Evolutionary conservation across 257 asterid species (phyloP).

Genomic region (Striga asiatica): DNA sequence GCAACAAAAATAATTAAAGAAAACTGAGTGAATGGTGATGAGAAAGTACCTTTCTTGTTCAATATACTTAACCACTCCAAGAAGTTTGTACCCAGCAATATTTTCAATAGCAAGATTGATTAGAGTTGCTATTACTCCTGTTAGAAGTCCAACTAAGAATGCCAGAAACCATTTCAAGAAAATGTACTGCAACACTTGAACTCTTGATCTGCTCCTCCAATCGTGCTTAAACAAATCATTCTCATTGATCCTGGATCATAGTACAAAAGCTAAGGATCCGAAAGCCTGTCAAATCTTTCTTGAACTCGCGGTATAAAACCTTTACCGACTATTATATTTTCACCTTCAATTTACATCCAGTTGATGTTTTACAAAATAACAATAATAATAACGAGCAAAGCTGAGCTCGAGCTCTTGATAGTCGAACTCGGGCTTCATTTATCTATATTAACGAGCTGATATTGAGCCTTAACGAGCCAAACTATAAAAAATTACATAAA

Average conservation of each 20-base stretch:
- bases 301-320: too few relatives aligned
- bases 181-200: constrained; percentile 58
- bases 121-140: constrained; percentile 68
- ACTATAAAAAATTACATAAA: too few relatives aligned
- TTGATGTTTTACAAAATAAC: too few relatives aligned
- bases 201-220: constrained; percentile 82
- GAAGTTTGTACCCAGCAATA: constrained; percentile 77
- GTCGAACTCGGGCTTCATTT: too few relatives aligned
- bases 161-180: constrained; percentile 75
- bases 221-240: constrained; percentile 93
- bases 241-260: constrained; percentile 62
- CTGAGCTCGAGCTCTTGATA: too few relatives aligned
- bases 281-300: too few relatives aligned
- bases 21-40: not conserved
- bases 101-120: constrained; percentile 82
- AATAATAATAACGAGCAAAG: too few relatives aligned
- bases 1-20: not conserved
- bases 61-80: constrained; percentile 46
- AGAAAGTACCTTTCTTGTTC: constrained; percentile 40
- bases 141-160: constrained; percentile 73
- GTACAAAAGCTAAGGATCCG: not conserved
- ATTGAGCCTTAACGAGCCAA: too few relatives aligned
- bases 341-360: too few relatives aligned
- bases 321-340: too few relatives aligned
- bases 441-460: too few relatives aligned